Base-by-base conservation (phyloP, 768 basidiomycete genomes). In the Cystobasidiopsis lactophilus region DNA sequence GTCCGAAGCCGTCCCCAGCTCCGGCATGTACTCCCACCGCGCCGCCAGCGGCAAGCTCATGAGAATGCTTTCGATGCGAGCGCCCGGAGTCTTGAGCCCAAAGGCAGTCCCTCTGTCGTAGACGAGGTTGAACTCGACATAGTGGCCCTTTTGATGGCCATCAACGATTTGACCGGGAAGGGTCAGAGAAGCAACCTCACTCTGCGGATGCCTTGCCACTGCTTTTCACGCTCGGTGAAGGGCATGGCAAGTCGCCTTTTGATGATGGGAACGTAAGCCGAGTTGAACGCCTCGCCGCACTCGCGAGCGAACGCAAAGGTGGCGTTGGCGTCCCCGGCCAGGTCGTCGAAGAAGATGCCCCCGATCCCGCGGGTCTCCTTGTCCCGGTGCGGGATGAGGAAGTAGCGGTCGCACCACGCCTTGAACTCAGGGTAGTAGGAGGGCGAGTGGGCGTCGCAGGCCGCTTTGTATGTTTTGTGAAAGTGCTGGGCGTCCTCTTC, bases 391-490 rank as follows among this genome's bases (percentile, higher is more conserved):
- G 82, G 74, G 62, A 95, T 81, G 66, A 73, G 80, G 67, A 98
- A 98, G 70, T 98, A 98, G 65, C 89, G 80, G 68, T 96, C 93
- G 69, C 91, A 95, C 85, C 88, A 95, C 58, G 75, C 74, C 66
- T 96, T 96, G 74, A 88, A 85, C 2, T 72, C 69, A 2, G 75
- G 73, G 69, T 85, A 83, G 50, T 91, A 71, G 26, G 69, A 68
- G 31, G 48, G 19, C 37, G 82, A 77, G 63, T 86, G 79, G 24
- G 69, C 65, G 59, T 82, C 80, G 66, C 85, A 89, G 1, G 81
- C 82, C 7, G 63, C 64, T 64, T 83, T 80, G 58, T 89, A 66
- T 2, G 78, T 79, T 18, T 63, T 57, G 69, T 98, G 93, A 69
- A 96, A 98, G 64, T 88, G 85, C 21, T 66, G 63, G 11, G 77